Evolutionary conservation across 2,329 filamentous ascomycete species (phyloP).

Genomic region (Fonsecaea nubica): DNA sequence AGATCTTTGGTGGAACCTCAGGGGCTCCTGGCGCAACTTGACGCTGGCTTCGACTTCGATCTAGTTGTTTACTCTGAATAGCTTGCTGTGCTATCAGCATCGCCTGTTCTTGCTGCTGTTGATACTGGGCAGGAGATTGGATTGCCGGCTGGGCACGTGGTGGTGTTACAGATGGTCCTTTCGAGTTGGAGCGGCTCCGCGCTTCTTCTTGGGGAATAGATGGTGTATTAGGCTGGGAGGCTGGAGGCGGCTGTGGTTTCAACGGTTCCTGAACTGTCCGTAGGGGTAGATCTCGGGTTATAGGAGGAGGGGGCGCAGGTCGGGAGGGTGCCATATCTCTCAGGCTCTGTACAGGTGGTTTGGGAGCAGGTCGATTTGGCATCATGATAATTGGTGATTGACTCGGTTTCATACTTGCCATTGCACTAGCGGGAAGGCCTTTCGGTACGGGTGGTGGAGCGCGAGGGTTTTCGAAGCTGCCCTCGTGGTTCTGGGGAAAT

Average conservation of each 20-base stretch:
- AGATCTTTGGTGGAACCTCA: conserved; percentile 49
- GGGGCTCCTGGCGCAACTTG: conserved; percentile 61
- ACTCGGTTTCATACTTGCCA: conserved; percentile 58
- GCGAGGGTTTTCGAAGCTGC: conserved; percentile 96
- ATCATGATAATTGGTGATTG: conserved; percentile 66
- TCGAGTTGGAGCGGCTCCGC: conserved; percentile 72
- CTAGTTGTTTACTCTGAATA: conserved; percentile 71
- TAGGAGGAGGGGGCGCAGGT: conserved; percentile 46
- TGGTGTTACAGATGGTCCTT: conserved; percentile 23
- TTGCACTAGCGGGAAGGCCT: conserved; percentile 46
- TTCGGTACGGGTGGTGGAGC: conserved; percentile 87
- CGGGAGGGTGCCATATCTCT: conserved; percentile 50
- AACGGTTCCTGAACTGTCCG: conserved; percentile 25
- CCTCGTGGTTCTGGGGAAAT: conserved; percentile 86
- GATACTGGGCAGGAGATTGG: conserved; percentile 53
- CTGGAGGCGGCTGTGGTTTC: conserved; percentile 21
- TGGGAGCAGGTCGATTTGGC: conserved; percentile 83
- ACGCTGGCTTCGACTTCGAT: conserved; percentile 76
- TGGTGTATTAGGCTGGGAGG: conserved; percentile 59
- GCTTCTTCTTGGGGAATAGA: conserved; percentile 71
- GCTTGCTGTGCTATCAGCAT: conserved; percentile 80
- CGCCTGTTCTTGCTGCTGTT: conserved; percentile 82
- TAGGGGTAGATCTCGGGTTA: conserved; percentile 28
- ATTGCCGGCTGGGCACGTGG: conserved; percentile 38
- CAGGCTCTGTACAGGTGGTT: conserved; percentile 68